phyloP scores from a whole-genome alignment of 768 basidiomycete genomes.

The Exsudoporus frostii region DNA sequence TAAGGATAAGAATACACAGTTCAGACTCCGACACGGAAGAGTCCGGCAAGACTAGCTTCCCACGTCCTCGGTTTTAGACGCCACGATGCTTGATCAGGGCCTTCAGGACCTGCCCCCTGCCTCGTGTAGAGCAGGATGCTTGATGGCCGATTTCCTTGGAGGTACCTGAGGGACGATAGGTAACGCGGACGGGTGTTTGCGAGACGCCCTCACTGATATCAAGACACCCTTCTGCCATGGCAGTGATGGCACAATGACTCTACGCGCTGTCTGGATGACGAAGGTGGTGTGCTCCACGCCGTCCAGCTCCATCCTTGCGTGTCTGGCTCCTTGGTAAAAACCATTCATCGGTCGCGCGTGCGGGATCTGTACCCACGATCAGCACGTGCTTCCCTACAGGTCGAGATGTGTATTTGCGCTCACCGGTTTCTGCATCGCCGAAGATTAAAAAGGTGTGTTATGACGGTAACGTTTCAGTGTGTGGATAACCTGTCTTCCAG shows the following conservation, averaged over 20 bases:
- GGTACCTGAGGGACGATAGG: slow-evolving; percentile 23
- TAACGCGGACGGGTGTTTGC: background rate
- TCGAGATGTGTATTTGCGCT: slow-evolving; percentile 7
- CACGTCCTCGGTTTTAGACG: slow-evolving; percentile 5
- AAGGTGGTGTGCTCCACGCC: slow-evolving; percentile 16
- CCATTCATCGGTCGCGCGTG: slow-evolving; percentile 12
- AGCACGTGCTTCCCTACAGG: slow-evolving; percentile 25
- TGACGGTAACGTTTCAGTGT: slow-evolving; percentile 14
- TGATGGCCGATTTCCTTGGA: slow-evolving; percentile 13
- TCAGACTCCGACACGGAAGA: no score
- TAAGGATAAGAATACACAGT: no score
- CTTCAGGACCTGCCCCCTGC: slow-evolving; percentile 13
- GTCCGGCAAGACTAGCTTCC: no score
- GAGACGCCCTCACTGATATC: slow-evolving; percentile 16
- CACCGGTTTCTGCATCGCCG: slow-evolving; percentile 21
- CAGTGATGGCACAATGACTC: slow-evolving; percentile 16
- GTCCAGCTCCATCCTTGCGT: slow-evolving; percentile 3
- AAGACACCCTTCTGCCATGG: slow-evolving; percentile 19
- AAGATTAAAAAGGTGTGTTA: slow-evolving; percentile 27
- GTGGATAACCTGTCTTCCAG: slow-evolving; percentile 9
- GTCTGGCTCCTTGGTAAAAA: slow-evolving; percentile 5
- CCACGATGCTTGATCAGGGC: slow-evolving; percentile 11
- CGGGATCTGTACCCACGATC: slow-evolving; percentile 20
- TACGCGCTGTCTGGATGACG: slow-evolving; percentile 25
- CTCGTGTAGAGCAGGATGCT: slow-evolving; percentile 18